Conservation (phyloP, 116 monocot genomes). For the Papilionanthe hybrid region DNA sequence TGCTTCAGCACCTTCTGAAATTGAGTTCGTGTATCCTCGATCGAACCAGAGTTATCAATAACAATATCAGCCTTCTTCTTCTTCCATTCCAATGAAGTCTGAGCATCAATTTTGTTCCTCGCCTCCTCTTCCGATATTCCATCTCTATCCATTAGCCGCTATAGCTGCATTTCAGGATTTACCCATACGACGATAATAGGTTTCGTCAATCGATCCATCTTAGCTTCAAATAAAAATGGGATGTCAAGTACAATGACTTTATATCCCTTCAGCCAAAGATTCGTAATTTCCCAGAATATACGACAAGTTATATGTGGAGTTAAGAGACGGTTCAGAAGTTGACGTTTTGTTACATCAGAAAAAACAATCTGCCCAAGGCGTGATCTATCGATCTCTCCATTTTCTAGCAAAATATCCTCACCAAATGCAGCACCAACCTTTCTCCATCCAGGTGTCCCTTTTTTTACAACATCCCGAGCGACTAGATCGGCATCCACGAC, state of each 20-base stretch:
- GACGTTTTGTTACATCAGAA: constrained; percentile 68
- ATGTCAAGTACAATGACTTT: constrained; percentile 81
- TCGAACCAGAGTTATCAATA: constrained; percentile 76
- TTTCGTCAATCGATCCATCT: constrained; percentile 63
- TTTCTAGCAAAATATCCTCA: constrained; percentile 54
- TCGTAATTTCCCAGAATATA: constrained; percentile 66
- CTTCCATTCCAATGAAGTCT: constrained; percentile 65
- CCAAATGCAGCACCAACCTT: constrained; percentile 78
- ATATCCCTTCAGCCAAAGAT: constrained; percentile 75
- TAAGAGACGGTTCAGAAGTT: constrained; percentile 68
- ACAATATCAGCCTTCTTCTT: constrained; percentile 65
- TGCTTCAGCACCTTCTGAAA: constrained; percentile 37
- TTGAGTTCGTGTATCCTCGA: constrained; percentile 57
- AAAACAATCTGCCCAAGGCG: constrained; percentile 80
- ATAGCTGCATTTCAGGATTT: constrained; percentile 58
- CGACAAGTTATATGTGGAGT: constrained; percentile 78
- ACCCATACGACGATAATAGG: constrained; percentile 86
- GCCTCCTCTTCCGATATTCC: constrained; percentile 72
- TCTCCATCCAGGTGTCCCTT: constrained; percentile 85
- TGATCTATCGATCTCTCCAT: constrained; percentile 78
- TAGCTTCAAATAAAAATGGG: constrained; percentile 79
- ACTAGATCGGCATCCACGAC: constrained; percentile 25
- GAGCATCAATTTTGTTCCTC: constrained; percentile 56
- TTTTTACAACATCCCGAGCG: constrained; percentile 70
- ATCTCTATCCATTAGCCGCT: constrained; percentile 71